Percentiles rank a stretch among this genome's conserved stretches.
phyloP scores from a whole-genome alignment of 306 rosid species.

The Astragalus glycyphyllos region DNA sequence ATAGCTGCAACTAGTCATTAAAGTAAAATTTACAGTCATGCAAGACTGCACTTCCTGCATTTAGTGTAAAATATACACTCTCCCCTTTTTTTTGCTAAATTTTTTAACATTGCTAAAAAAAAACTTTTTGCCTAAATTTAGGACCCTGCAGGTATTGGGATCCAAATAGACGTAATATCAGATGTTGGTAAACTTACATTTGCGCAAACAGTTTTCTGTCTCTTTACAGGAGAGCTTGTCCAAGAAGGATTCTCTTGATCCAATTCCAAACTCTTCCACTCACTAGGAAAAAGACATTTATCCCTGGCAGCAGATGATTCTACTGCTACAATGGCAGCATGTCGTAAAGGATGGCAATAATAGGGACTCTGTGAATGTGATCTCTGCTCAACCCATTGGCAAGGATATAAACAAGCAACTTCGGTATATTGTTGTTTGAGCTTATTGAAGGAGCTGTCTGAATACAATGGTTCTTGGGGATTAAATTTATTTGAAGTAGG shows the following conservation, averaged over 20 bases:
- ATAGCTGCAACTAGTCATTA: too few relatives aligned
- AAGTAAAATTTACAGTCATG: too few relatives aligned
- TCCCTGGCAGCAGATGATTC: conserved; percentile 92
- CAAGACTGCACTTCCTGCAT: too few relatives aligned
- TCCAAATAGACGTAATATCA: conserved; percentile 17
- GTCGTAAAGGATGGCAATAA: conserved; percentile 75
- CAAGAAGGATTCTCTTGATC: conserved; percentile 43
- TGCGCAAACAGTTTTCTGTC: conserved; percentile 58
- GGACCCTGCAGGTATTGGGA: too few relatives aligned
- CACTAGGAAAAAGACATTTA: conserved; percentile 59
- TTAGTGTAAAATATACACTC: too few relatives aligned
- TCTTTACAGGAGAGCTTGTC: conserved; percentile 62
- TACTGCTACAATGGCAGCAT: conserved; percentile 85
- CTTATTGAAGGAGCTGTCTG: conserved; percentile 39
- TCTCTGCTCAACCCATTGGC: conserved; percentile 72
- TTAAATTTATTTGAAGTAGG: conserved; percentile 41
- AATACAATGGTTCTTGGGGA: conserved; percentile 36
- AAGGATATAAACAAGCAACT: conserved; percentile 72
- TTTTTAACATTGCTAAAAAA: too few relatives aligned
- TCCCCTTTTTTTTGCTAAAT: too few relatives aligned
- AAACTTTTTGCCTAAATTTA: too few relatives aligned
- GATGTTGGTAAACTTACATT: conserved; percentile 55
- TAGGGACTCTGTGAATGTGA: conserved; percentile 45
- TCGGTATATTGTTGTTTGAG: conserved; percentile 41
- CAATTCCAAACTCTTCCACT: conserved; percentile 43